Conservation (phyloP, 2,329 filamentous ascomycete genomes). For the Colletotrichum filicis region DNA sequence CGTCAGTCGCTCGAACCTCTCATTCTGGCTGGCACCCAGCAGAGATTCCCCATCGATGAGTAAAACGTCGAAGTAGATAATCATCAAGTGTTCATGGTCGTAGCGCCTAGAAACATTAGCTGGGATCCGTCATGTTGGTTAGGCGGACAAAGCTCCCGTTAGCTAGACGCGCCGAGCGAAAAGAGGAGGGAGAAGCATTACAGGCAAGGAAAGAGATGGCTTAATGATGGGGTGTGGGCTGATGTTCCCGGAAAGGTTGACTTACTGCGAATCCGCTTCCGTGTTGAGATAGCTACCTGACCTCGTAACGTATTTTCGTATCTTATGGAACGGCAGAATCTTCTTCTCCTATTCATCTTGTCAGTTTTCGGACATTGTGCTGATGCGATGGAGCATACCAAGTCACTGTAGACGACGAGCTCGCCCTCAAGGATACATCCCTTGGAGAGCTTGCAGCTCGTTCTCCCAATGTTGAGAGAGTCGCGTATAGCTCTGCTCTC, state of each 20-base stretch:
- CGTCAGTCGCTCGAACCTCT: conserved; percentile 70
- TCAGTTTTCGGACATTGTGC: conserved; percentile 34
- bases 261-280: conserved; percentile 74
- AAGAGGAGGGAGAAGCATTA: neutral
- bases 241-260: conserved; percentile 12
- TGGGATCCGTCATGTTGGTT: neutral
- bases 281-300: conserved; percentile 77
- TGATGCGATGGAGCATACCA: conserved; percentile 46
- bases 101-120: conserved; percentile 52
- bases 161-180: neutral
- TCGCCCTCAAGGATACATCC: conserved; percentile 88
- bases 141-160: too few species aligned
- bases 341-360: conserved; percentile 56
- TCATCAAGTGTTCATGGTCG: conserved; percentile 67
- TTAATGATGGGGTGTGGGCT: neutral
- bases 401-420: conserved; percentile 80
- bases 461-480: conserved; percentile 70
- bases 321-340: conserved; percentile 82
- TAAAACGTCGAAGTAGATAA: conserved; percentile 70
- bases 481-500: conserved; percentile 64
- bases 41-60: conserved; percentile 65
- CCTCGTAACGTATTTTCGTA: conserved; percentile 81
- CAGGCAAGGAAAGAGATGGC: neutral
- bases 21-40: conserved; percentile 62
- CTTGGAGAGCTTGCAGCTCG: conserved; percentile 67